A percentile compares a stretch with the other conserved stretches of the same genome.
Evolutionary conservation across 352 stramenopile species (phyloP).

Genomic region (Phytophthora aleatoria): DNA sequence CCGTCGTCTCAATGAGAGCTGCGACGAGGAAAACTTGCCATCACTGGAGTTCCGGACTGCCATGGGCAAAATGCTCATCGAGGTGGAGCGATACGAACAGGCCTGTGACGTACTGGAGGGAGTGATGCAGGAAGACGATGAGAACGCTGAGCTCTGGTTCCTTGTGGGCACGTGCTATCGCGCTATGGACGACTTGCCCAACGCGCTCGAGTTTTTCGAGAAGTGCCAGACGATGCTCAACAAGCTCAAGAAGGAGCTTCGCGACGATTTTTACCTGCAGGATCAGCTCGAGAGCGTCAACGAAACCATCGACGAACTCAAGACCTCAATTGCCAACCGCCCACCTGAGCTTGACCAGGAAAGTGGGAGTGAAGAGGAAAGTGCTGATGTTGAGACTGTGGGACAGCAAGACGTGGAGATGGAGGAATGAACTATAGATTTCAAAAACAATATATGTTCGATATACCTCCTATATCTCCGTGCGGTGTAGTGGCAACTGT

Average conservation of each 20-base stretch:
- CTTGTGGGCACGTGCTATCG: constrained; percentile 89
- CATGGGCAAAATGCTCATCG: constrained; percentile 86
- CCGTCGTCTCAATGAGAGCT: constrained; percentile 84
- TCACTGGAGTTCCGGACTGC: constrained; percentile 86
- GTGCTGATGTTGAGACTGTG: constrained; percentile 31
- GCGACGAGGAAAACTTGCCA: constrained; percentile 71
- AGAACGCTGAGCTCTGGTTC: constrained; percentile 91
- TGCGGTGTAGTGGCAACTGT: constrained; percentile 8
- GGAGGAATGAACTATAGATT: constrained; percentile 77
- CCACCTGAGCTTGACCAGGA: constrained; percentile 63
- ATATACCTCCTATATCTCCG: constrained; percentile 40
- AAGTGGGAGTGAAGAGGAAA: constrained; percentile 46
- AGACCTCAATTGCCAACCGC: constrained; percentile 60
- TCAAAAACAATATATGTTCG: constrained; percentile 50
- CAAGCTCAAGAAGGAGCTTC: constrained; percentile 80
- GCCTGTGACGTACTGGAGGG: constrained; percentile 83
- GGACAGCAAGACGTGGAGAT: constrained; percentile 81
- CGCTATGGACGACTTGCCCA: constrained; percentile 81
- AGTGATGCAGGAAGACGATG: constrained; percentile 90
- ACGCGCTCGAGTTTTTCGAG: constrained; percentile 87
- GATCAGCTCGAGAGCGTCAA: constrained; percentile 82
- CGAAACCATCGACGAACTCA: constrained; percentile 60
- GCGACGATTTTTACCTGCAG: constrained; percentile 73
- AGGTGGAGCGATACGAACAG: constrained; percentile 85
- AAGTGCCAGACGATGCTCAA: constrained; percentile 78